Percentiles rank a stretch among this genome's conserved stretches.
phyloP scores from a whole-genome alignment of 2,329 filamentous ascomycete genomes.

The Xylariaceae sp. region DNA sequence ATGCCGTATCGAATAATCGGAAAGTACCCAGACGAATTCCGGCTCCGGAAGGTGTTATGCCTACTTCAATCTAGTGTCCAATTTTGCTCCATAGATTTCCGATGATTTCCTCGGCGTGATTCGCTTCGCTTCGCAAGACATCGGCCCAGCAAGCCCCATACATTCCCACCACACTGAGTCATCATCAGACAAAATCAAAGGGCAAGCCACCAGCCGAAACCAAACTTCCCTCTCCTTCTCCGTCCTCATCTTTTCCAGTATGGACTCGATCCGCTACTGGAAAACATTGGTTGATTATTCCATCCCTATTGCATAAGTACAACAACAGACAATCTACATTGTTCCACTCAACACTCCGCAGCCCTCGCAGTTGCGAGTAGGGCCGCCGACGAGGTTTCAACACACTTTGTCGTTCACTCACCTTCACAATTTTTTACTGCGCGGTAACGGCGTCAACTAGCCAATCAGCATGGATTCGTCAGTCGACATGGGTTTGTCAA shows the following conservation, averaged over 20 bases:
- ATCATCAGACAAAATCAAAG: background rate
- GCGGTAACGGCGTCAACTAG: background rate
- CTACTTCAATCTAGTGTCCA: background rate
- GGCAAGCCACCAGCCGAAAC: background rate
- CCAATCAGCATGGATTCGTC: constrained; percentile 23
- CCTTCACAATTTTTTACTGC: background rate
- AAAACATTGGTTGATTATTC: background rate
- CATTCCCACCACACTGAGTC: background rate
- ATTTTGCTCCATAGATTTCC: background rate
- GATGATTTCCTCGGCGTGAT: background rate
- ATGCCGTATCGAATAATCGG: no score
- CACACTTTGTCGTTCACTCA: constrained; percentile 17
- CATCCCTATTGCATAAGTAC: background rate
- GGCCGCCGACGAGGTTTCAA: constrained; percentile 24
- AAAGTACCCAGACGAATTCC: no score
- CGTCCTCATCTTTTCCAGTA: background rate
- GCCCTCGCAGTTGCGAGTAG: constrained; percentile 18
- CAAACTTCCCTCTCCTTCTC: background rate
- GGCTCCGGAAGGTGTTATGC: background rate
- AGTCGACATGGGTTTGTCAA: constrained; percentile 8
- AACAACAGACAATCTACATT: background rate
- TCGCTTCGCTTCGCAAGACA: background rate
- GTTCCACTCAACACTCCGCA: constrained; percentile 13
- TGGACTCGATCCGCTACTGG: background rate
- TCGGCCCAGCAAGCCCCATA: background rate